Evolutionary conservation across 164 flowering plant genomes (phyloP).

Genomic region (grape (Vitis vinifera)): ASM3070453v1 NC_081822.1:8414001-8414500

Average conservation of each 20-base stretch:
- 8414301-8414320: constrained; percentile 23
- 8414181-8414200: constrained; percentile 11
- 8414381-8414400: neutral
- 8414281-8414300: constrained; percentile 35
- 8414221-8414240: constrained; percentile 16
- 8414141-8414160: constrained; percentile 1
- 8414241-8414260: constrained; percentile 28
- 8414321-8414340: constrained; percentile 5
- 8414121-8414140: constrained; percentile 43
- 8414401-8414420: constrained; percentile 2
- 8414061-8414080: neutral
- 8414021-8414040: too few relatives aligned
- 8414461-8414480: too few relatives aligned
- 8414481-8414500: too few relatives aligned
- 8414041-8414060: neutral
- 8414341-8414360: too few relatives aligned
- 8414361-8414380: neutral
- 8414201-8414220: constrained; percentile 6
- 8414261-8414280: constrained; percentile 27
- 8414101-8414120: constrained; percentile 25
- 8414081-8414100: neutral
- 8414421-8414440: neutral
- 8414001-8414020: too few relatives aligned
- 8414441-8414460: too few relatives aligned
- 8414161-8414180: constrained; percentile 9